phyloP scores from a whole-genome alignment of 169 alveolate genomes.

The Besnoitia besnoiti region DNA sequence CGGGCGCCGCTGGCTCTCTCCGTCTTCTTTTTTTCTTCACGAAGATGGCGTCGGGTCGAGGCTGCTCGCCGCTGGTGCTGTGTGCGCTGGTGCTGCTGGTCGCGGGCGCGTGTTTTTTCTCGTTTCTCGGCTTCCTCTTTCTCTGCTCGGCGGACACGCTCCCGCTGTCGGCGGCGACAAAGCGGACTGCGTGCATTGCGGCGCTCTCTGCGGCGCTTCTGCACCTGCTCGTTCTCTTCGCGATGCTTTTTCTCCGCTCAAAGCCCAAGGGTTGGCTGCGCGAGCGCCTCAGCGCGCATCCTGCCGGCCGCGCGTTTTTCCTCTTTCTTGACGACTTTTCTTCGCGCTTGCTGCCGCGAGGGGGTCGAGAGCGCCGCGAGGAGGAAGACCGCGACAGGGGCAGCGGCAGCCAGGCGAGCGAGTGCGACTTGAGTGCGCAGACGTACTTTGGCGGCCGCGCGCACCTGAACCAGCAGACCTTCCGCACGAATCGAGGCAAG shows the following conservation, averaged over 20 bases:
- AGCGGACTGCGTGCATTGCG: constrained; percentile 16
- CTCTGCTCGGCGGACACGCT: constrained; percentile 1
- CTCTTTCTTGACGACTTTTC: background rate
- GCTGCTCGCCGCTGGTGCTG: background rate
- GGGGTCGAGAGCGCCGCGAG: background rate
- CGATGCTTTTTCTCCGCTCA: background rate
- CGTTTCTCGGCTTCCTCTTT: background rate
- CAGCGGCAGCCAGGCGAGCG: background rate
- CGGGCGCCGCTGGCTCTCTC: no score
- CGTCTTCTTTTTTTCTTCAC: background rate
- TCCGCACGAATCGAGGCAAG: background rate
- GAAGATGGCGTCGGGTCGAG: background rate
- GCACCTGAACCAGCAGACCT: background rate
- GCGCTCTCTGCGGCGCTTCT: background rate
- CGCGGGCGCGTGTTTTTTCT: background rate
- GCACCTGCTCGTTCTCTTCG: background rate
- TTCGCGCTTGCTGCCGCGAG: background rate
- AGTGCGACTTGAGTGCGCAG: background rate
- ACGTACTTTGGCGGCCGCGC: background rate
- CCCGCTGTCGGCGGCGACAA: constrained; percentile 16
- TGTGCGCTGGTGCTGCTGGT: background rate
- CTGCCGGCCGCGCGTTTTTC: background rate
- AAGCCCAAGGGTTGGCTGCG: constrained; percentile 32
- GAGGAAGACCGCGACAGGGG: background rate
- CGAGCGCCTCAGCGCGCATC: background rate